Conservation (phyloP, 2,329 filamentous ascomycete genomes). For the Claviceps sp. region DNA sequence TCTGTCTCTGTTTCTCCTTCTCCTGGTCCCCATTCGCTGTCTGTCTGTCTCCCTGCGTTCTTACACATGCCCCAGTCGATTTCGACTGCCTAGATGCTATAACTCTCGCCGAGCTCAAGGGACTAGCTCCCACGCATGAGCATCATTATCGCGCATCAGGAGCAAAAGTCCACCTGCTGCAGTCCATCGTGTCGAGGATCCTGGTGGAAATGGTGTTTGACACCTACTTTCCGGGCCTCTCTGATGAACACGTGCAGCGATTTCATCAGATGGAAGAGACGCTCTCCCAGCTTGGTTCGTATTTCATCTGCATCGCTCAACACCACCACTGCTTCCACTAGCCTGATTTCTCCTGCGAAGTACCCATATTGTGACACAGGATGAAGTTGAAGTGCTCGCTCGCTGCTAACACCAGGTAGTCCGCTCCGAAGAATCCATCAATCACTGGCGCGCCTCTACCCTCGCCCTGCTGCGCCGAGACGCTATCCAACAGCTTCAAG, state of each 20-base stretch:
- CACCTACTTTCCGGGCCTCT: constrained; percentile 50
- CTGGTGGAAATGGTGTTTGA: constrained; percentile 49
- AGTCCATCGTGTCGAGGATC: constrained; percentile 46
- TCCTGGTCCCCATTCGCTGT: too few species aligned
- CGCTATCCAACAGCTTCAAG: constrained; percentile 29
- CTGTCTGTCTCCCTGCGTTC: too few species aligned
- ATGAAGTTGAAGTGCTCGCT: too few species aligned
- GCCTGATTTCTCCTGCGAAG: too few species aligned
- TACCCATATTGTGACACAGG: too few species aligned
- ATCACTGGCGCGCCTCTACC: constrained; percentile 55
- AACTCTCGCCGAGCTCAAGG: constrained; percentile 28
- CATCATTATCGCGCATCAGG: constrained; percentile 37
- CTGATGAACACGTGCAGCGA: constrained; percentile 36
- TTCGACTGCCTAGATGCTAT: constrained; percentile 27
- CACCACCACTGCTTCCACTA: neutral
- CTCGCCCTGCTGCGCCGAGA: constrained; percentile 45
- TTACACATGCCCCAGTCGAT: constrained; percentile 21
- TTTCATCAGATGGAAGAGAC: constrained; percentile 36
- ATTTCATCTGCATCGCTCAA: neutral
- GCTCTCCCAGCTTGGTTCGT: constrained; percentile 28
- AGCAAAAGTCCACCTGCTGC: constrained; percentile 48
- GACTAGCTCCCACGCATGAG: constrained; percentile 45
- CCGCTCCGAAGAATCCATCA: constrained; percentile 39
- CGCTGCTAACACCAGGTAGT: constrained; percentile 4
- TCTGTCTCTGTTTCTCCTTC: too few species aligned